Percentiles rank a stretch among this genome's conserved stretches.
Evolutionary conservation across 768 basidiomycete genomes (phyloP).

Genomic region (Russula foetens): DNA sequence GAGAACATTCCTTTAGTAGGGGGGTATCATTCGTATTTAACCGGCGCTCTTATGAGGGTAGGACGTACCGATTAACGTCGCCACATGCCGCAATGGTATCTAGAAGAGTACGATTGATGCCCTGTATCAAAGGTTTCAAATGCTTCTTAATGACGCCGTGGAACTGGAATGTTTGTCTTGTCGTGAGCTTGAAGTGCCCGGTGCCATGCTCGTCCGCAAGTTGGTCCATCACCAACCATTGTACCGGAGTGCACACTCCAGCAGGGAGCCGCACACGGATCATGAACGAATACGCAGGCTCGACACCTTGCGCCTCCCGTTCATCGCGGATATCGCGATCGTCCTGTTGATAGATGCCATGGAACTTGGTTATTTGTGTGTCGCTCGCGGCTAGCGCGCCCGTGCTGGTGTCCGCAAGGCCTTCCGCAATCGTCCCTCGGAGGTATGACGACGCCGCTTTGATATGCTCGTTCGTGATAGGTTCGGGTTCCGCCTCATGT

Average conservation of each 20-base stretch:
- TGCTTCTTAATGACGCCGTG: conserved; percentile 98
- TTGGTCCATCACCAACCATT: conserved; percentile 94
- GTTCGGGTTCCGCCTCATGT: conserved; percentile 87
- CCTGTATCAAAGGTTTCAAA: conserved; percentile 93
- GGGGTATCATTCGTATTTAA: conserved; percentile 5
- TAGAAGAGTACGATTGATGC: conserved; percentile 81
- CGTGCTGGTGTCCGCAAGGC: conserved; percentile 75
- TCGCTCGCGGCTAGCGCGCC: conserved; percentile 90
- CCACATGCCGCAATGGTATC: conserved; percentile 98
- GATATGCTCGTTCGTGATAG: conserved; percentile 99
- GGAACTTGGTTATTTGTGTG: conserved; percentile 96
- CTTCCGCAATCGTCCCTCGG: conserved; percentile 91
- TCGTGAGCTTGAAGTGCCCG: conserved; percentile 95
- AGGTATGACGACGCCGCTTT: conserved; percentile 93
- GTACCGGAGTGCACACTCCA: conserved; percentile 84
- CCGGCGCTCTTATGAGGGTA: background rate
- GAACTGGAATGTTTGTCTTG: conserved; percentile 98
- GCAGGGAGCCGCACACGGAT: conserved; percentile 95
- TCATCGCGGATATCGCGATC: conserved; percentile 98
- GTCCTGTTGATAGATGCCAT: conserved; percentile 94
- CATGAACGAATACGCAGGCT: conserved; percentile 98
- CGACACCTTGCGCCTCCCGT: conserved; percentile 82
- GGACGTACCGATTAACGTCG: conserved; percentile 81
- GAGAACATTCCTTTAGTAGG: conserved; percentile 64
- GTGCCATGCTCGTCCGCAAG: conserved; percentile 95